Base-by-base conservation (phyloP, 2,329 filamentous ascomycete genomes). In the Monosporascus sp. region DNA sequence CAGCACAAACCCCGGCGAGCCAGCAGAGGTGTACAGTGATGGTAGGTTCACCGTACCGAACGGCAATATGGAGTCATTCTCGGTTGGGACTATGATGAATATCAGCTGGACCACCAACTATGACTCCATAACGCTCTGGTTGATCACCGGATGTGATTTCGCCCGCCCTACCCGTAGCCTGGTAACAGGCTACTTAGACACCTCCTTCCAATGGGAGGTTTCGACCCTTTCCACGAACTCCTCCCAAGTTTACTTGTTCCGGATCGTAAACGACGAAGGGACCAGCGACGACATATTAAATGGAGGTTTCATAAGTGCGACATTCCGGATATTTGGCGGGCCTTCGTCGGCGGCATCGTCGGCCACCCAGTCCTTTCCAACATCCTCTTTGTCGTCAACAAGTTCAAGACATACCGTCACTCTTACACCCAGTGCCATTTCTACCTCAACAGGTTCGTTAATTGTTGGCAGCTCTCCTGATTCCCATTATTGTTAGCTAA, bases 71-170 rank as follows among this genome's bases (percentile, higher is more conserved):
- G 14, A 3, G 19, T 41, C 19, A 7, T 52, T 48, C 8, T 40
- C 27, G n/a, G 45, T 37, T 5, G 44, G 51, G 35, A 48, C 51
- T 11, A 24, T 38, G 24, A 52, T 52, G 45, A 48, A 48, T 24
- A 48, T 52, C 20, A 40, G 31, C 31, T 52, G 51, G 51, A 38
- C 22, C 7, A 52, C 50, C 9, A 40, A 27, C 17, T 46, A 37
- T 37, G 14, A 20, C 7, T 47, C 37, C 20, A 31, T 38, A 20
- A 52, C 40, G n/a, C 45, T 52, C 45, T 52, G 45, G 44, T 38
- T 52, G 51, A 48, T 52, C 35, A 48, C 35, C n/a, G 51, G 45
- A 9, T 52, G 41, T 24, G 41, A 52, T 37, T 52, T 46, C 8
- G 50, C 40, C 14, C 24, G n/a, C 19, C 50, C 50, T n/a, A 47